Conservation (phyloP, 371 early-diverging fungal genomes). For the Syncephalastrum sp. region DNA sequence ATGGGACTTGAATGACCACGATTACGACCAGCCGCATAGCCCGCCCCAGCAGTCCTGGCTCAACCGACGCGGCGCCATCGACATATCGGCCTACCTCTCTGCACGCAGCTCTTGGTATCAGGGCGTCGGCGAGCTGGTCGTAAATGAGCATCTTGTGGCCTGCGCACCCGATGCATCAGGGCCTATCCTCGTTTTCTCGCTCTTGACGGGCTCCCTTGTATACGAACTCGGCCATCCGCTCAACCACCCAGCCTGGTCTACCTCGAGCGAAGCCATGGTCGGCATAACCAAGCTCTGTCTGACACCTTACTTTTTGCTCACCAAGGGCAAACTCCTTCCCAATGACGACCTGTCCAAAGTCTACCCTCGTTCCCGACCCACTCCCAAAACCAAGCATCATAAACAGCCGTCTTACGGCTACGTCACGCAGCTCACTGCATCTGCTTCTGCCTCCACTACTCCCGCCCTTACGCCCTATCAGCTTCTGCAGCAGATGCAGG, state of each 20-base stretch:
- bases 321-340: conserved; percentile 34
- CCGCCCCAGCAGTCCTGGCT: background rate
- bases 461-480: conserved; percentile 39
- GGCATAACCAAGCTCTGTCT: conserved; percentile 48
- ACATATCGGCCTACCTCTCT: conserved; percentile 40
- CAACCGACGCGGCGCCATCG: conserved; percentile 40
- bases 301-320: conserved; percentile 55
- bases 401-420: conserved; percentile 9
- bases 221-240: conserved; percentile 19
- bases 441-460: background rate
- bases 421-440: conserved; percentile 19
- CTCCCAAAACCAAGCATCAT: background rate
- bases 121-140: conserved; percentile 55
- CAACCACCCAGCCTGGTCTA: background rate
- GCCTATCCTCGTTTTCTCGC: conserved; percentile 53
- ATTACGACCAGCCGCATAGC: conserved; percentile 1
- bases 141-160: conserved; percentile 50
- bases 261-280: conserved; percentile 20
- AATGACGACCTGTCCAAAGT: conserved; percentile 10
- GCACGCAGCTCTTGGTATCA: conserved; percentile 51
- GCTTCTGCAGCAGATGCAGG: conserved; percentile 11
- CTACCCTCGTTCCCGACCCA: conserved; percentile 3
- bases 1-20: conserved; percentile 44
- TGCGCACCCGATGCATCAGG: conserved; percentile 58
- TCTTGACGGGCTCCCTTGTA: conserved; percentile 56